Base-by-base conservation (phyloP, 192 early-diverging fungal genomes). In the Oehlia diaphana region DNA sequence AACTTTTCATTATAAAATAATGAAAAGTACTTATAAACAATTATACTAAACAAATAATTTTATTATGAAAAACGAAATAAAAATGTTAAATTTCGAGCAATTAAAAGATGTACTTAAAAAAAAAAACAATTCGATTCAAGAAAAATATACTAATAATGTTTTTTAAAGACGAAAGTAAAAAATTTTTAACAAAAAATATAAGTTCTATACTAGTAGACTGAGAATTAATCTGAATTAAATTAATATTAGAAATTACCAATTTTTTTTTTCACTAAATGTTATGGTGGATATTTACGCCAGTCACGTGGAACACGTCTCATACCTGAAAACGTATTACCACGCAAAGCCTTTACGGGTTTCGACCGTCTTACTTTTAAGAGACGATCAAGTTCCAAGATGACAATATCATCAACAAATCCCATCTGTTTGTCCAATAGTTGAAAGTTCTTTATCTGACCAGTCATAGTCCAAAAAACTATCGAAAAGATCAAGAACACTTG, bases 401-500 rank as follows among this genome's bases (percentile, higher is more conserved):
- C 42, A 77, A 77, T 64, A 47, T 67, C 65, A 31, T 77, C 39
- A 67, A 50, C 76, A 77, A 42, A 77, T 77, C 53, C 76, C 76
- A 66, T 77, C 21, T 37, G 73, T 31, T 67, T 77, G 63, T 6
- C 26, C 23, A 67, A 67, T 47, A 23, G 47, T 23, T 35, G 76
- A 77, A 33, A 77, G 37, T 23, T 53, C 47, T 42, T 77, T 64
- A 33, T 77, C 64, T 80, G 71, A 80, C 82, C 84, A 83, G 83
- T 88, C 81, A 83, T 87, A 81, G 79, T 83, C 82, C 81, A 83
- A 77, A 86, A 83, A 83, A 82, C 81, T 82, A 80, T 86, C 85
- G 81, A 86, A 79, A 83, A 86, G 79, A 77, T 86, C 85, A 86
- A 79, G 77, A 86, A 82, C 72, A 83, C 35, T 81, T 83, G 85